Base-by-base conservation (phyloP, 164 flowering plant genomes). In the Tetrastigma voinierianum region DNA sequence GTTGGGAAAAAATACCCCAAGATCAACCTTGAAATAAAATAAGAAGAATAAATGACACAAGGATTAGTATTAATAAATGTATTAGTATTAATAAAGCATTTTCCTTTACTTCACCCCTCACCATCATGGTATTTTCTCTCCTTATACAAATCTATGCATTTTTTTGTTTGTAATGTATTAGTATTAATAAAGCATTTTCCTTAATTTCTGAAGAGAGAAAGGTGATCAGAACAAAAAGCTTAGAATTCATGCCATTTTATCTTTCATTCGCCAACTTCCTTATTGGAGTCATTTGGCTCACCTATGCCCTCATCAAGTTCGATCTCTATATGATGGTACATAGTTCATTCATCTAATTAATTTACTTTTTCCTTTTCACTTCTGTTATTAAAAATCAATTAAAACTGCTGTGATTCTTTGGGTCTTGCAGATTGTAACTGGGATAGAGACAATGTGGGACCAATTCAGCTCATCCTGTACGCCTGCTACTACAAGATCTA, bases 171-270 rank as follows among this genome's bases (percentile, higher is more conserved):
- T 15, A 10, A 2, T 23, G 2, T 5, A 24, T 54, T 65, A 32
- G n/a, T n/a, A 19, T 44, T 46, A n/a, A n/a, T 24, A 11, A 56
- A 20, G 17, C 3, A 45, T 10, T 48, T 18, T 10, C 1, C 24
- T 48, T 24, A 25, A n/a, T n/a, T 67, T 4, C 16, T 12, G 13
- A 16, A 63, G 82, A 93, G 98, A 46, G 17, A 44, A 77, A 74
- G 65, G 98, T 94, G 1, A 80, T 84, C 32, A 76, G 11, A 16
- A 91, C 97, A 10, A 88, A 80, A 84, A 91, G 96, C 21, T 88
- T 86, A 45, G 72, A 86, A 55, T 87, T 73, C 73, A 83, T 86
- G 92, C 92, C 92, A 0, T 80, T 90, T 20, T 68, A 19, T 10
- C 84, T 90, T 57, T 83, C 86, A 2, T 17, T 84, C 32, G 64